These are phyloP conservation scores for Pseudozyma hubeiensis DNA, from an alignment of 1,284 basidiomycete genomes.

Conservation along the genomic window DNA sequence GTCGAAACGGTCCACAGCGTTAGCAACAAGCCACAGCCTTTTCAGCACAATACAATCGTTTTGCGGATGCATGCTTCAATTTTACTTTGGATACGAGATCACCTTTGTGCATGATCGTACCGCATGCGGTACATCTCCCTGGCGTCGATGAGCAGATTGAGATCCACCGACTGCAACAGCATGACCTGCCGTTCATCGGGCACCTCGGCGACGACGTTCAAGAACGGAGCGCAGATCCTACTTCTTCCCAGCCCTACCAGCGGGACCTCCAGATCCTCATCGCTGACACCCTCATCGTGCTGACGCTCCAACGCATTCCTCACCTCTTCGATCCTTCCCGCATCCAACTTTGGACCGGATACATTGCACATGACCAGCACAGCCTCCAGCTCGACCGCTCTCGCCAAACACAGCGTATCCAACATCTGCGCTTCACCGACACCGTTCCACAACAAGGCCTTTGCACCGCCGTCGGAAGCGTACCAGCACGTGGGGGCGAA, in stretches of 20 bases:
- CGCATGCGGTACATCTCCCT: slow-evolving; percentile 53
- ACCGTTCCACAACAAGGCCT: slow-evolving; percentile 58
- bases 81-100: not conserved
- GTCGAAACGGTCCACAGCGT: slow-evolving; percentile 17
- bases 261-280: slow-evolving; percentile 26
- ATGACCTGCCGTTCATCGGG: slow-evolving; percentile 50
- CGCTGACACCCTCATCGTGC: not conserved
- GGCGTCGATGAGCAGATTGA: slow-evolving; percentile 50
- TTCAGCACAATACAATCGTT: not conserved
- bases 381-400: slow-evolving; percentile 62
- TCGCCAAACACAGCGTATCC: slow-evolving; percentile 46
- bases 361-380: slow-evolving; percentile 65
- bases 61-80: not conserved
- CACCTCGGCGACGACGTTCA: slow-evolving; percentile 51
- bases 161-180: slow-evolving; percentile 54
- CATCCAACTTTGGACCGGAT: slow-evolving; percentile 46
- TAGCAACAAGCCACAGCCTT: not conserved
- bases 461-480: slow-evolving; percentile 58
- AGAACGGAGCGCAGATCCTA: slow-evolving; percentile 57
- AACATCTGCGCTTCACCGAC: slow-evolving; percentile 56
- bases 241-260: slow-evolving; percentile 59
- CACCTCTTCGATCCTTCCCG: slow-evolving; percentile 12
- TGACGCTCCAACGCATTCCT: slow-evolving; percentile 3
- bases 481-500: slow-evolving; percentile 68
- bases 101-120: slow-evolving; percentile 45